phyloP scores from a whole-genome alignment of 768 basidiomycete species.

The Zangia roseola region DNA sequence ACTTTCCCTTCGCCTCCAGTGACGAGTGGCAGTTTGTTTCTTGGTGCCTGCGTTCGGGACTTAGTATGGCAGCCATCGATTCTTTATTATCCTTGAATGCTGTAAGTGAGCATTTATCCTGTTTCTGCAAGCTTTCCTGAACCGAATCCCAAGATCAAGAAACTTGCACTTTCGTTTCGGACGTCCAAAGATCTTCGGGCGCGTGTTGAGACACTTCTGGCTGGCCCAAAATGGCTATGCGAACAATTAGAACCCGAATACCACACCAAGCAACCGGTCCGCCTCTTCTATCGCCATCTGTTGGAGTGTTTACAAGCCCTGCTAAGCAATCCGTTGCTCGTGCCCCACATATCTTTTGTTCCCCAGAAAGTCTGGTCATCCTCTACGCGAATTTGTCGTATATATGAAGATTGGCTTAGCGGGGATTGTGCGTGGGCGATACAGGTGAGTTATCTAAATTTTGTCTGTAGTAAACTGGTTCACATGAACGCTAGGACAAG shows the following conservation, averaged over 20 bases:
- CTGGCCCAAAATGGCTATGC: background rate
- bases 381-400: conserved; percentile 1
- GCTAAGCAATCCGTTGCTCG: conserved; percentile 16
- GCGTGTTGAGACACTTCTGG: background rate
- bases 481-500: background rate
- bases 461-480: conserved; percentile 36
- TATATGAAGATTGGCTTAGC: conserved; percentile 12
- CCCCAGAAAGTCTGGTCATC: conserved; percentile 17
- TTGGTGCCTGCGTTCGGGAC: background rate
- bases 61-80: background rate
- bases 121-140: background rate
- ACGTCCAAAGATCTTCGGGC: background rate
- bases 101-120: background rate
- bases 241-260: background rate
- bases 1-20: background rate
- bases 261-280: conserved; percentile 23
- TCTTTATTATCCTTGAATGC: background rate
- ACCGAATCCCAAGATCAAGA: background rate
- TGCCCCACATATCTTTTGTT: conserved; percentile 20
- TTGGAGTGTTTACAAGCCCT: conserved; percentile 20
- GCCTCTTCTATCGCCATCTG: conserved; percentile 29
- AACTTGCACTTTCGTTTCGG: background rate
- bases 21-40: background rate
- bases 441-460: conserved; percentile 19
- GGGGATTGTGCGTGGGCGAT: conserved; percentile 23